phyloP scores from a whole-genome alignment of 2,329 filamentous ascomycete species.

The Sporothrix mexicana region DNA sequence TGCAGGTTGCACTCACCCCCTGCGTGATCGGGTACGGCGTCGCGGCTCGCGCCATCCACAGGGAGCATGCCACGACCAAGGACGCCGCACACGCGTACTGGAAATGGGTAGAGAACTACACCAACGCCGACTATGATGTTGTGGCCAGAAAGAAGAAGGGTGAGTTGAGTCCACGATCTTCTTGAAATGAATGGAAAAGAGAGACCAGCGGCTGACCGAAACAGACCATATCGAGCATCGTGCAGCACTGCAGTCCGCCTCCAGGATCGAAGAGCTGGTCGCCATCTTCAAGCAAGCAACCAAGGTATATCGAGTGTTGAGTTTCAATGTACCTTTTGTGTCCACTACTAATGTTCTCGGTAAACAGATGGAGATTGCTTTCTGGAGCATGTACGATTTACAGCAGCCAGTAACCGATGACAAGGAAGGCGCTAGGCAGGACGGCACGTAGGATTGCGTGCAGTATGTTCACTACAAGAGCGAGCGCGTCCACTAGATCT shows the following conservation, averaged over 20 bases:
- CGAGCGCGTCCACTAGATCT: too few species aligned
- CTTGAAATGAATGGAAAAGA: background rate
- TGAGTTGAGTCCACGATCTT: conserved; percentile 48
- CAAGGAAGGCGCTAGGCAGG: background rate
- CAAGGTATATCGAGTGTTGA: conserved; percentile 57
- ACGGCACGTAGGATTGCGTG: background rate
- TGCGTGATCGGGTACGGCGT: conserved; percentile 89
- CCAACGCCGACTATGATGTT: conserved; percentile 76
- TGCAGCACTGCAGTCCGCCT: conserved; percentile 73
- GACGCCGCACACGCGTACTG: conserved; percentile 76
- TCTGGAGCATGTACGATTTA: conserved; percentile 75
- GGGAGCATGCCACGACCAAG: conserved; percentile 61
- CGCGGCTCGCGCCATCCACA: conserved; percentile 73
- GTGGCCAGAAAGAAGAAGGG: conserved; percentile 74
- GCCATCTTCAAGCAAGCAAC: conserved; percentile 88
- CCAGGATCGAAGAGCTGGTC: conserved; percentile 79
- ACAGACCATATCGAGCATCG: conserved; percentile 67
- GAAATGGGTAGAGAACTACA: conserved; percentile 91
- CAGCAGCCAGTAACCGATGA: conserved; percentile 37
- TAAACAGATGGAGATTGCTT: conserved; percentile 71
- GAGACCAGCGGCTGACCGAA: conserved; percentile 44
- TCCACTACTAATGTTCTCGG: background rate
- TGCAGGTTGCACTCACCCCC: conserved; percentile 83
- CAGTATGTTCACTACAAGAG: background rate
- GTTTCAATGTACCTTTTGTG: too few species aligned